Evolutionary conservation across 192 early-diverging fungal species (phyloP).

Genomic region (Mortierella alpina): DNA sequence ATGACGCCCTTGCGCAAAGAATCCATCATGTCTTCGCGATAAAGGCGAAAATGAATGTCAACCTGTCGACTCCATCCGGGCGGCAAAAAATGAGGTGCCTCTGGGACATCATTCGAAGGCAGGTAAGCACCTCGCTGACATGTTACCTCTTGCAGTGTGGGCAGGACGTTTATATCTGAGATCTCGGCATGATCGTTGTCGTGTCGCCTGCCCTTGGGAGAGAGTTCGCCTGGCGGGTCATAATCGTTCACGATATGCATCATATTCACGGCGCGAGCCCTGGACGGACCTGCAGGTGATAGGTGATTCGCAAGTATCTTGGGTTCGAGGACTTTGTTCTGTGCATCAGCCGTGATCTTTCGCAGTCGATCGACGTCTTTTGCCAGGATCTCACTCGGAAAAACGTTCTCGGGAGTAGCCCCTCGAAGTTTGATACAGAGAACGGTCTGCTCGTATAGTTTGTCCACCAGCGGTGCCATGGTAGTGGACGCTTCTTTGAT

Average conservation of each 20-base stretch:
- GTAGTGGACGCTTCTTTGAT: slow-evolving; percentile 31
- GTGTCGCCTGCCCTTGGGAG: slow-evolving; percentile 55
- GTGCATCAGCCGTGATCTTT: slow-evolving; percentile 18
- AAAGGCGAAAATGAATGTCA: slow-evolving; percentile 69
- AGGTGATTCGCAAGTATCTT: slow-evolving; percentile 1
- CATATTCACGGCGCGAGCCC: slow-evolving; percentile 3
- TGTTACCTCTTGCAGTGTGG: slow-evolving; percentile 64
- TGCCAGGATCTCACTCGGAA: slow-evolving; percentile 18
- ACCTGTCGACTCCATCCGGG: slow-evolving; percentile 59
- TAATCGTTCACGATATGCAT: not conserved
- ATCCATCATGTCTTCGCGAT: slow-evolving; percentile 67
- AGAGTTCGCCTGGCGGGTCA: slow-evolving; percentile 54
- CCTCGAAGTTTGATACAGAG: not conserved
- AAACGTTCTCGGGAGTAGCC: not conserved
- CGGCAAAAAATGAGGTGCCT: slow-evolving; percentile 59
- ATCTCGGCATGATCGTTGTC: slow-evolving; percentile 65
- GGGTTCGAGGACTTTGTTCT: slow-evolving; percentile 6
- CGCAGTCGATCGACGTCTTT: slow-evolving; percentile 18
- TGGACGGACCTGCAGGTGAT: not conserved
- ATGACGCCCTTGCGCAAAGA: slow-evolving; percentile 55
- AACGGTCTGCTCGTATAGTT: not conserved
- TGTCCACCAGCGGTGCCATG: slow-evolving; percentile 13
- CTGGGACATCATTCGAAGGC: slow-evolving; percentile 57
- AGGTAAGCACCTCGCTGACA: slow-evolving; percentile 53
- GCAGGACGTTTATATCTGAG: slow-evolving; percentile 60